A percentile compares a stretch with the other conserved stretches of the same genome.
phyloP scores from a whole-genome alignment of 2,329 filamentous ascomycete species.

The Fonsecaea erecta region DNA sequence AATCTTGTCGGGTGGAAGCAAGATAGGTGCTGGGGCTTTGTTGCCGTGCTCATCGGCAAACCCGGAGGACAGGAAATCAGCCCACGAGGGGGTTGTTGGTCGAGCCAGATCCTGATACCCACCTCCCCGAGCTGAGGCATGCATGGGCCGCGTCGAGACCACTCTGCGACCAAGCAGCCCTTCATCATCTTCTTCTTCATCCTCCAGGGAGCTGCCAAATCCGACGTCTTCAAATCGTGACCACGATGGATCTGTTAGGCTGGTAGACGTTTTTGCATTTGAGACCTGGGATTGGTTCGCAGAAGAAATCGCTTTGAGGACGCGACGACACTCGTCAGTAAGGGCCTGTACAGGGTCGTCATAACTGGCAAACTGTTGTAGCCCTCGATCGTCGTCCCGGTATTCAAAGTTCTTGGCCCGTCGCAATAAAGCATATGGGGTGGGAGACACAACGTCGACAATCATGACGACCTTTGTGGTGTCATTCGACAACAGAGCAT shows the following conservation, averaged over 20 bases:
- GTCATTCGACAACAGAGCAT: slow-evolving; percentile 72
- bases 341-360: slow-evolving; percentile 86
- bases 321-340: slow-evolving; percentile 91
- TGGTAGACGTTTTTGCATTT: slow-evolving; percentile 71
- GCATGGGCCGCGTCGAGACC: slow-evolving; percentile 18
- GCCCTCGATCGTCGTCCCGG: slow-evolving; percentile 80
- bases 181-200: slow-evolving; percentile 69
- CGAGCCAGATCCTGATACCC: slow-evolving; percentile 64
- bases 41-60: slow-evolving; percentile 78
- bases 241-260: slow-evolving; percentile 86
- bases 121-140: slow-evolving; percentile 37
- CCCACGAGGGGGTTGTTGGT: slow-evolving; percentile 96
- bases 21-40: slow-evolving; percentile 66
- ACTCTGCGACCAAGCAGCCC: slow-evolving; percentile 47
- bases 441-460: slow-evolving; percentile 91
- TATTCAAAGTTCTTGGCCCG: slow-evolving; percentile 96
- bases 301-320: slow-evolving; percentile 84
- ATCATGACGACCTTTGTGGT: slow-evolving; percentile 96
- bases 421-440: slow-evolving; percentile 86
- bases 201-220: slow-evolving; percentile 76
- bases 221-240: slow-evolving; percentile 95
- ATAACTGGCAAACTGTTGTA: slow-evolving; percentile 84
- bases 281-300: slow-evolving; percentile 83
- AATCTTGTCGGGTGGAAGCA: slow-evolving; percentile 89
- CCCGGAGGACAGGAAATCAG: slow-evolving; percentile 92